Evolutionary conservation across 2,329 filamentous ascomycete species (phyloP).

Genomic region (Tothia fuscella): DNA sequence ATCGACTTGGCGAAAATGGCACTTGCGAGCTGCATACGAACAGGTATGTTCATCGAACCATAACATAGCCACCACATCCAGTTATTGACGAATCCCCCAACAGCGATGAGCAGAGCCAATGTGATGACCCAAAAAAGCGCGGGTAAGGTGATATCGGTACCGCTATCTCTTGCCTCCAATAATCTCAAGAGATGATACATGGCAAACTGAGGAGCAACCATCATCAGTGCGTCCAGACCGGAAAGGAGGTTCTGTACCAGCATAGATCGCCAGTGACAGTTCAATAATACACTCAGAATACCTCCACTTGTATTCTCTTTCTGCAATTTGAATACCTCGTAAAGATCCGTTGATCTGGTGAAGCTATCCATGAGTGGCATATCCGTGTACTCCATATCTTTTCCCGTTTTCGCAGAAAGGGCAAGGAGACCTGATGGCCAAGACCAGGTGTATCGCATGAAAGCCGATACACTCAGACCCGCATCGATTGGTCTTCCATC

Average conservation of each 20-base stretch:
- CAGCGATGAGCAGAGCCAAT: conserved; percentile 48
- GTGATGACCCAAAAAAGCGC: conserved; percentile 58
- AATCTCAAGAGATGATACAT: conserved; percentile 53
- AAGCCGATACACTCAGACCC: conserved; percentile 48
- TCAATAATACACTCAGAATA: conserved; percentile 49
- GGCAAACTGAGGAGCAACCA: conserved; percentile 58
- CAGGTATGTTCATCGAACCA: conserved; percentile 46
- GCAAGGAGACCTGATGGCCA: conserved; percentile 49
- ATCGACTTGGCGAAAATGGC: conserved; percentile 68
- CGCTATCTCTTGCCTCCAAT: conserved; percentile 44
- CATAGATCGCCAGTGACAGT: conserved; percentile 45
- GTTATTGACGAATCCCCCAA: conserved; percentile 46
- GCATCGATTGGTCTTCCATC: conserved; percentile 41
- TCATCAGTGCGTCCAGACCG: conserved; percentile 42
- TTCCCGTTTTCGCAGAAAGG: conserved; percentile 19
- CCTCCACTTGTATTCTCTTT: conserved; percentile 20
- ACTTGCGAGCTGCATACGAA: conserved; percentile 58
- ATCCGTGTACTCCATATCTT: conserved; percentile 15
- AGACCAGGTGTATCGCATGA: conserved; percentile 51
- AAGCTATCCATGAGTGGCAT: conserved; percentile 11
- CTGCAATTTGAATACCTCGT: conserved; percentile 9
- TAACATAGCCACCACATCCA: conserved; percentile 35
- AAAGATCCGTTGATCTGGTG: conserved; percentile 11
- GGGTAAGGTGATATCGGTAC: conserved; percentile 23
- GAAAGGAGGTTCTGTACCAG: conserved; percentile 48